These are phyloP conservation scores for Mariannaea elegans DNA, from an alignment of 2,329 filamentous ascomycete genomes.

Conservation along the genomic window DNA sequence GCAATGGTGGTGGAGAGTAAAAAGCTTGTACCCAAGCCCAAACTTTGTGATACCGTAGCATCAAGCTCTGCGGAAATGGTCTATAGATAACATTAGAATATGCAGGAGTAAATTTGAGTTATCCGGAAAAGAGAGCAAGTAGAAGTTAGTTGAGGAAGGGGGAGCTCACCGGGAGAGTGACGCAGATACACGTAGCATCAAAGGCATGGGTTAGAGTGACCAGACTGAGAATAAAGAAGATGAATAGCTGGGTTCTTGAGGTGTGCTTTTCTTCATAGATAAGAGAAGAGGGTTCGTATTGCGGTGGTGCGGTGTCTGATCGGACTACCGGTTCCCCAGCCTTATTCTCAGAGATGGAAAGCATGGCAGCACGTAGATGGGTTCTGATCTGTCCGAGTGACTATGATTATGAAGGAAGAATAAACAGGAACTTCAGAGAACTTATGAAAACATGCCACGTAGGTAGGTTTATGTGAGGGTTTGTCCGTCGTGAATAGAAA, in stretches of 20 bases:
- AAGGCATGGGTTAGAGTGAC: conserved; percentile 37
- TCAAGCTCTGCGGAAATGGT: conserved; percentile 37
- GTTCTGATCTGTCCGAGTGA: too few species aligned
- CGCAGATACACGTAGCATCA: conserved; percentile 41
- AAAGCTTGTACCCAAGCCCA: conserved; percentile 67
- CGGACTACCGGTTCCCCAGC: too few species aligned
- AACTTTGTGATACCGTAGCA: conserved; percentile 35
- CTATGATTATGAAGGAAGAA: too few species aligned
- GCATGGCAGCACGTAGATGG: too few species aligned
- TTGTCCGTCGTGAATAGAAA: too few species aligned
- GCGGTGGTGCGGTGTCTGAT: too few species aligned
- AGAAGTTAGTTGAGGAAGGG: not conserved
- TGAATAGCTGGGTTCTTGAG: conserved; percentile 21
- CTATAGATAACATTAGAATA: conserved; percentile 18
- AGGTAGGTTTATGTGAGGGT: too few species aligned
- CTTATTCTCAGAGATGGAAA: too few species aligned
- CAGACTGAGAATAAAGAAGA: conserved; percentile 33
- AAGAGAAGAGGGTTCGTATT: not conserved
- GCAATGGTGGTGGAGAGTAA: conserved; percentile 71
- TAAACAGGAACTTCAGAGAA: too few species aligned
- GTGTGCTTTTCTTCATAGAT: not conserved
- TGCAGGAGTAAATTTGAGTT: conserved; percentile 2
- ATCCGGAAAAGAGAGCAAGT: not conserved
- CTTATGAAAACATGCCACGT: too few species aligned
- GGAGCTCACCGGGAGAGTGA: conserved; percentile 38